These are phyloP conservation scores for Jamesozyma gamospora DNA, from an alignment of 805 yeast genomes.

Conservation along the genomic window DNA sequence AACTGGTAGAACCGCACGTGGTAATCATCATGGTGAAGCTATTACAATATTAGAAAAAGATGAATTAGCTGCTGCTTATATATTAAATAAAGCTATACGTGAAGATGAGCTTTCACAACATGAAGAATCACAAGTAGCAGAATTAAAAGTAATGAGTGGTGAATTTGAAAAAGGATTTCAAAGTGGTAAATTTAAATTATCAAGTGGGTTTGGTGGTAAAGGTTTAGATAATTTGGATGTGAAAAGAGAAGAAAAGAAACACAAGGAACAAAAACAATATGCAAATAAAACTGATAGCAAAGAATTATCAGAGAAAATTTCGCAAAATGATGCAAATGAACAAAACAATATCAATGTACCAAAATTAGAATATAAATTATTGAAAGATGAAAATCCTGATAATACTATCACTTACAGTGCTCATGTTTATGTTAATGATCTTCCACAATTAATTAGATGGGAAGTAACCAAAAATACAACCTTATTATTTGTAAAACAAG, in stretches of 20 bases:
- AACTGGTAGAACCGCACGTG: slow-evolving; percentile 93
- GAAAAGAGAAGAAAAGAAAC: slow-evolving; percentile 20
- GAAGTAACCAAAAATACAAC: slow-evolving; percentile 59
- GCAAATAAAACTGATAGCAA: slow-evolving; percentile 6
- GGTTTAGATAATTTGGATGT: slow-evolving; percentile 75
- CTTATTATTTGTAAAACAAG: slow-evolving; percentile 52
- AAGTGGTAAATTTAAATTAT: slow-evolving; percentile 52
- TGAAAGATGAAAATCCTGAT: slow-evolving; percentile 46
- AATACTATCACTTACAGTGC: slow-evolving; percentile 53
- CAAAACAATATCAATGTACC: slow-evolving; percentile 18
- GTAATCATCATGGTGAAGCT: slow-evolving; percentile 68
- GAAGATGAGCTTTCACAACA: slow-evolving; percentile 35
- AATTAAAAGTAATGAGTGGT: slow-evolving; percentile 36
- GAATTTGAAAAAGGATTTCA: slow-evolving; percentile 52
- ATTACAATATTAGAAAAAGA: slow-evolving; percentile 56
- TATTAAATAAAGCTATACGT: slow-evolving; percentile 38
- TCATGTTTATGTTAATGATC: slow-evolving; percentile 67
- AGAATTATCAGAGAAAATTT: slow-evolving; percentile 2
- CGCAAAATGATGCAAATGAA: slow-evolving; percentile 3
- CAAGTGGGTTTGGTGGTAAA: slow-evolving; percentile 86
- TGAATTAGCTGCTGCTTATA: slow-evolving; percentile 62
- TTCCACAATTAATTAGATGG: slow-evolving; percentile 78
- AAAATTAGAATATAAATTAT: slow-evolving; percentile 41
- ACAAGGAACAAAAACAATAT: slow-evolving; percentile 4
- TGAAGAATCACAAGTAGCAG: slow-evolving; percentile 36